Conservation (phyloP, 2,329 filamentous ascomycete genomes). For the Ceratocystis cacaofunesta region DNA sequence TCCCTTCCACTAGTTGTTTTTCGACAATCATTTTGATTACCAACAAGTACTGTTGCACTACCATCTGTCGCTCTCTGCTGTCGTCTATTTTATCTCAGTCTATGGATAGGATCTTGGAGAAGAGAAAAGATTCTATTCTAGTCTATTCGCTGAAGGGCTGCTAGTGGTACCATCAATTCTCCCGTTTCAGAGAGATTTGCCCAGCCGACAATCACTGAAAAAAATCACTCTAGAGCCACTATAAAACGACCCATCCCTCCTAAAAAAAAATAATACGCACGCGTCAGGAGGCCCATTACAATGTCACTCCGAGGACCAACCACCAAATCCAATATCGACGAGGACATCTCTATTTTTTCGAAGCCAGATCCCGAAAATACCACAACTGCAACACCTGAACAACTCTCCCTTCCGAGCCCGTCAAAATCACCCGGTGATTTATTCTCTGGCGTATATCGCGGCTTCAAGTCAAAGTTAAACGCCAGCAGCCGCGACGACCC, state of each 20-base stretch:
- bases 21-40: too few relatives aligned
- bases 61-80: not conserved
- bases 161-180: not conserved
- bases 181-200: constrained; percentile 1
- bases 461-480: constrained; percentile 26
- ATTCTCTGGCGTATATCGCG: constrained; percentile 37
- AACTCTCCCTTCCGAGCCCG: constrained; percentile 13
- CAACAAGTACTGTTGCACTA: too few relatives aligned
- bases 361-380: not conserved
- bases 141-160: not conserved
- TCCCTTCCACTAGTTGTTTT: not conserved
- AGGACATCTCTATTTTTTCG: constrained; percentile 7
- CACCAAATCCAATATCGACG: not conserved
- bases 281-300: constrained; percentile 3
- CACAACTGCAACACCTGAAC: not conserved
- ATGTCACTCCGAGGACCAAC: not conserved
- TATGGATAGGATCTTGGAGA: not conserved
- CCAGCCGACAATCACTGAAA: not conserved
- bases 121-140: not conserved
- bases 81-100: not conserved
- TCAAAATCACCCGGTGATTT: constrained; percentile 32
- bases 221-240: not conserved
- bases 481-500: constrained; percentile 31
- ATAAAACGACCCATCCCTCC: not conserved
- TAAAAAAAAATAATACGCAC: not conserved